Base-by-base conservation (phyloP, 306 rosid genomes). In the Bauhinia variegata region DNA sequence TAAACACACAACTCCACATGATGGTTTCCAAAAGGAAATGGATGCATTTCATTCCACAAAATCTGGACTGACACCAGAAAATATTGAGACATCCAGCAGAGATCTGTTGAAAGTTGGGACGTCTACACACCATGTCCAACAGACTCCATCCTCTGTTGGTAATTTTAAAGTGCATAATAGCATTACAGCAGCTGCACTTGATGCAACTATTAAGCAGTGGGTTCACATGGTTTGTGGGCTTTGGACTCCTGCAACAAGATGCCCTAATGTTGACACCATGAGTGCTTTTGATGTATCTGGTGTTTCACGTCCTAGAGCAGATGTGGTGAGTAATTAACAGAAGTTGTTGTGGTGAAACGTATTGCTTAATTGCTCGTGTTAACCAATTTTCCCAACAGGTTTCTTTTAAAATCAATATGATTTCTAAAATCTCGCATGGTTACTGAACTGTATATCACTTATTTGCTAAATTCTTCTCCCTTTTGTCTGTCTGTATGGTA, bases 141-240 rank as follows among this genome's bases (percentile, higher is more conserved):
- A 58, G 30, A 37, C 63, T 32, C 57, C 4, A 5, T n/a, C 18
- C 70, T 6, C 47, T 71, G 53, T 32, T 70, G 49, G 41, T 62
- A 61, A 65, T 67, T 69, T 67, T 12, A 65, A 65, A 71, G 70
- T 72, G 37, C 72, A 68, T 31, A 87, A 84, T 67, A 84, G 92
- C 75, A 57, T 87, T 50, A 87, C 82, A 42, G 82, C 42, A 6
- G 89, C 85, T 75, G 78, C 72, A 61, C 67, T 73, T 74, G 84
- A 87, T 81, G 51, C 81, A 4, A 67, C 78, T 71, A 74, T 79
- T 60, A 87, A 81, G 81, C 92, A 87, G 78, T 87, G 92, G 92
- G 75, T 87, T 77, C 92, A 87, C 71, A 79, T 84, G 87, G 92
- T 87, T 72, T 87, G 92, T 81, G 92, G 88, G 64, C 92, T 87